These are phyloP conservation scores for Detonula confervacea DNA, from an alignment of 352 stramenopile genomes.

Conservation along the genomic window DNA sequence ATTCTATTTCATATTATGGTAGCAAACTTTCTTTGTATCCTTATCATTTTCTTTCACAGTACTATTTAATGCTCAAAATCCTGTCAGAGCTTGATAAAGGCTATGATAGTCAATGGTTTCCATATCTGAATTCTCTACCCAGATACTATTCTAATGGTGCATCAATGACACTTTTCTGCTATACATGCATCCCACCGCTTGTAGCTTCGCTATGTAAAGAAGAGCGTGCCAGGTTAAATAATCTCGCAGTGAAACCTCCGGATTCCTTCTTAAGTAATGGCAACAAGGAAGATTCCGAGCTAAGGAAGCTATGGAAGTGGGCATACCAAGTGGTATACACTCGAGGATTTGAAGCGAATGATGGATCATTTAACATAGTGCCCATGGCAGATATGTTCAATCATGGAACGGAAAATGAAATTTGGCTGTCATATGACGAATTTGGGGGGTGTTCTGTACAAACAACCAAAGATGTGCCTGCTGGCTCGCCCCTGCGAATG, in stretches of 20 bases:
- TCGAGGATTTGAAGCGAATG: background rate
- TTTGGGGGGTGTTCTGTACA: slow-evolving; percentile 48
- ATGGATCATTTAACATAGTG: background rate
- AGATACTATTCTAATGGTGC: slow-evolving; percentile 62
- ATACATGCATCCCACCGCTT: slow-evolving; percentile 63
- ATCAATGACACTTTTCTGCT: slow-evolving; percentile 69
- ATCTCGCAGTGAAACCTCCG: too few species aligned
- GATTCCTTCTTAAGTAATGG: background rate
- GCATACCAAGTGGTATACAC: background rate
- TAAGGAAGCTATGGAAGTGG: background rate
- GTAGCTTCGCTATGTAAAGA: too few species aligned
- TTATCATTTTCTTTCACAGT: slow-evolving; percentile 58
- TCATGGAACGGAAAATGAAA: slow-evolving; percentile 48
- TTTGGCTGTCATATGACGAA: slow-evolving; percentile 57
- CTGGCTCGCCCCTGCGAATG: slow-evolving; percentile 51
- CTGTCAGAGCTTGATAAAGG: slow-evolving; percentile 68
- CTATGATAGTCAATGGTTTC: slow-evolving; percentile 56
- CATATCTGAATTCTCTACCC: slow-evolving; percentile 70
- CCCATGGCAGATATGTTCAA: slow-evolving; percentile 60
- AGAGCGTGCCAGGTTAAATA: too few species aligned
- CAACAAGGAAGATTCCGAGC: background rate
- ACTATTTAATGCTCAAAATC: too few species aligned
- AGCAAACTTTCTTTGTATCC: slow-evolving; percentile 63
- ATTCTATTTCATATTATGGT: too few species aligned
- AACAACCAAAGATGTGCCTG: slow-evolving; percentile 48